phyloP scores from a whole-genome alignment of 257 asterid species.

The Cinchona pubescens region DNA sequence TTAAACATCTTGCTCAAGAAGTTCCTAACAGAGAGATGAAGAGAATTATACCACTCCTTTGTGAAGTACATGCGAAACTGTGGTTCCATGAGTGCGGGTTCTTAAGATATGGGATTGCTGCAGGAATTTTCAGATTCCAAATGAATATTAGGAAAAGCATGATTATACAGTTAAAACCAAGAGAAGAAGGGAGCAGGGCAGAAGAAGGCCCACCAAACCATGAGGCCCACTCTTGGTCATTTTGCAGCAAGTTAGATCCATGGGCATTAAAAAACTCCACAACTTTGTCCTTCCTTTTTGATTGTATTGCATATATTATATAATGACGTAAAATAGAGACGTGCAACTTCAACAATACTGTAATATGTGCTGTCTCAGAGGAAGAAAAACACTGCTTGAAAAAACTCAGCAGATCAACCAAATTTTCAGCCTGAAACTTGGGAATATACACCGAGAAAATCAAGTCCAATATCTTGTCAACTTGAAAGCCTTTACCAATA shows the following conservation, averaged over 20 bases:
- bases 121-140: slow-evolving; percentile 23
- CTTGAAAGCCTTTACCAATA: slow-evolving; percentile 77
- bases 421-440: slow-evolving; percentile 63
- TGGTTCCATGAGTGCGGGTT: slow-evolving; percentile 80
- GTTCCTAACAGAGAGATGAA: slow-evolving; percentile 72
- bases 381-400: slow-evolving; percentile 66
- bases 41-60: slow-evolving; percentile 77
- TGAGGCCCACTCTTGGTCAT: slow-evolving; percentile 70
- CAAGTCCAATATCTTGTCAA: slow-evolving; percentile 75
- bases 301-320: slow-evolving; percentile 63
- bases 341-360: slow-evolving; percentile 52
- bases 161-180: background rate
- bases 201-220: slow-evolving; percentile 71
- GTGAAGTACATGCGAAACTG: slow-evolving; percentile 74
- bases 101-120: slow-evolving; percentile 82
- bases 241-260: slow-evolving; percentile 65
- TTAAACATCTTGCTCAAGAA: slow-evolving; percentile 78
- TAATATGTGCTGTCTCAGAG: slow-evolving; percentile 39
- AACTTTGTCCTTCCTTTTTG: slow-evolving; percentile 68
- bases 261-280: slow-evolving; percentile 59
- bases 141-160: background rate
- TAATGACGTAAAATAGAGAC: slow-evolving; percentile 70
- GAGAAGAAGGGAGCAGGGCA: background rate
- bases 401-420: slow-evolving; percentile 67
- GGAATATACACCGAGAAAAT: slow-evolving; percentile 76